A percentile compares a stretch with the other conserved stretches of the same genome.
These are phyloP conservation scores for Fusarium fracticaudum DNA, from an alignment of 2,329 filamentous ascomycete genomes.

Conservation along the genomic window DNA sequence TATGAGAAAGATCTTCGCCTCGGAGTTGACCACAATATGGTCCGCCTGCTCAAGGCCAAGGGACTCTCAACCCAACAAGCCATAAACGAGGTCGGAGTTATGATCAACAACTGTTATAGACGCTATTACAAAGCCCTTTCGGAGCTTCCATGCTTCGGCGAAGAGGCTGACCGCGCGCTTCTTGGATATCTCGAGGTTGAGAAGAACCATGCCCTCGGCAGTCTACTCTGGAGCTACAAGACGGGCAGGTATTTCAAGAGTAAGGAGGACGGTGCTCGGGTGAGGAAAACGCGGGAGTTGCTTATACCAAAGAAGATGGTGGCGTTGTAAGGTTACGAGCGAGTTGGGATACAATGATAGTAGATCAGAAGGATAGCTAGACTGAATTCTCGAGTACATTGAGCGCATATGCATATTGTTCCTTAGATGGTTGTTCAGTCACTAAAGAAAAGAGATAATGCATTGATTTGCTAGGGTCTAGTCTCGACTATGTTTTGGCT, in stretches of 20 bases:
- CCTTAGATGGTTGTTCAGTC: background rate
- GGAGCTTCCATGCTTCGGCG: background rate
- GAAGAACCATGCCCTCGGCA: background rate
- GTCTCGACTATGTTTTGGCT: background rate
- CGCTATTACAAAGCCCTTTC: background rate
- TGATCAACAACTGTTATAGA: background rate
- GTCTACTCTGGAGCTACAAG: background rate
- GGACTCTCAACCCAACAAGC: background rate
- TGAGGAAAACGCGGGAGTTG: background rate
- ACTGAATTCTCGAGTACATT: background rate
- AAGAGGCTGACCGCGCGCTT: background rate
- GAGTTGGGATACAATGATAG: background rate
- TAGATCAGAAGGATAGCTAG: background rate
- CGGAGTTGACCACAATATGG: background rate
- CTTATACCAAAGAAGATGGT: background rate
- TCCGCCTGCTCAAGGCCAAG: background rate
- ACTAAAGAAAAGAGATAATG: too few species aligned
- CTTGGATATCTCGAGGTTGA: background rate
- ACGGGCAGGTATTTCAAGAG: background rate
- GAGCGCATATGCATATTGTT: background rate
- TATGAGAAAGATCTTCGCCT: background rate
- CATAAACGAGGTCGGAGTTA: background rate
- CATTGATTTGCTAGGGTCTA: accelerated
- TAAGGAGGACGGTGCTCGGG: background rate
- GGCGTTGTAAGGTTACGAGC: background rate